Percentiles rank a stretch among this genome's conserved stretches.
Conservation (phyloP, 345 rosid genomes). For the Populus ilicifolia region DNA sequence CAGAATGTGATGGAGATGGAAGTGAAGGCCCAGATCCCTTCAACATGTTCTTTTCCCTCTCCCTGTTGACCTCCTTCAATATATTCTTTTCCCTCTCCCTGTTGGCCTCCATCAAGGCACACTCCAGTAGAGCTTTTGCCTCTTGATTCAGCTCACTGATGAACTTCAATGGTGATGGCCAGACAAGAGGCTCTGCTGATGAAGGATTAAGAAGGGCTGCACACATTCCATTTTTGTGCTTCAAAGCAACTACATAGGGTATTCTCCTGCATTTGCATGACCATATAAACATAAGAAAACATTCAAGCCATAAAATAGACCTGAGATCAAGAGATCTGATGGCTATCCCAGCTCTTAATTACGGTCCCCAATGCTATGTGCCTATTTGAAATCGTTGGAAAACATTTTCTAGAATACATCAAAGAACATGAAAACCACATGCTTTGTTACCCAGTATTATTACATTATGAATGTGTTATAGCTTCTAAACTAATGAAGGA, state of each 20-base stretch:
- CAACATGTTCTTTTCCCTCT: constrained; percentile 75
- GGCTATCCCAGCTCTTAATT: neutral
- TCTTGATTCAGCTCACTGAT: constrained; percentile 86
- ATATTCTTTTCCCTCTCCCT: constrained; percentile 79
- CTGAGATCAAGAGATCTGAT: neutral
- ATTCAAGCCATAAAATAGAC: neutral
- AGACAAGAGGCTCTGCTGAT: constrained; percentile 92
- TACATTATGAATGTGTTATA: neutral
- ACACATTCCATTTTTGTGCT: constrained; percentile 76
- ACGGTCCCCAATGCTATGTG: neutral
- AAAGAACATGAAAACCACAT: neutral
- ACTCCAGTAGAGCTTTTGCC: constrained; percentile 72
- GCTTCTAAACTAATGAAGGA: neutral
- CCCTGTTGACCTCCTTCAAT: constrained; percentile 76
- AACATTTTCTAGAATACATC: neutral
- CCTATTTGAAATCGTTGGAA: neutral
- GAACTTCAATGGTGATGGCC: constrained; percentile 98
- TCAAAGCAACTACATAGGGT: constrained; percentile 75
- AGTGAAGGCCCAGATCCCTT: constrained; percentile 58
- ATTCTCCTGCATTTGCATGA: constrained; percentile 59
- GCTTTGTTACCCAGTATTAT: neutral
- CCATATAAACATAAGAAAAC: neutral
- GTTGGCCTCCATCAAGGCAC: constrained; percentile 84
- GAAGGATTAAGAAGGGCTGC: constrained; percentile 86
- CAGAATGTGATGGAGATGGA: constrained; percentile 68